phyloP scores from a whole-genome alignment of 257 asterid genomes.

The Gentiana straminea region DNA sequence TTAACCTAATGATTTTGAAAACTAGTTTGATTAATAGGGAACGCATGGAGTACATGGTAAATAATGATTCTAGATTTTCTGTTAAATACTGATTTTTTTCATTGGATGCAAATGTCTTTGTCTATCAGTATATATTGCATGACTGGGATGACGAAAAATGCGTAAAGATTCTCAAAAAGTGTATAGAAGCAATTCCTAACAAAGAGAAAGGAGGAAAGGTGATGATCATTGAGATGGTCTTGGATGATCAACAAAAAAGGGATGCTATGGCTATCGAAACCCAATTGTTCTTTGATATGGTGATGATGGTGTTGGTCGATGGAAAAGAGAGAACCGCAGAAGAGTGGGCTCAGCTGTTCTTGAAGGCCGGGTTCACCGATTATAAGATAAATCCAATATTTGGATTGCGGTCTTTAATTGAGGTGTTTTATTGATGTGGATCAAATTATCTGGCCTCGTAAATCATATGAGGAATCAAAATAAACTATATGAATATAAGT shows the following conservation, averaged over 20 bases:
- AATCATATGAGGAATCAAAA: too few relatives aligned
- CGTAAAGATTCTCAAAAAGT: constrained; percentile 22
- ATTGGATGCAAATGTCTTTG: too few relatives aligned
- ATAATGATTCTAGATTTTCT: too few relatives aligned
- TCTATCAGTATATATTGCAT: constrained; percentile 22
- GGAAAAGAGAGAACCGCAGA: constrained; percentile 29
- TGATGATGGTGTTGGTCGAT: constrained; percentile 13
- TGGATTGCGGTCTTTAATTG: constrained; percentile 31
- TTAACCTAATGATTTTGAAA: too few relatives aligned
- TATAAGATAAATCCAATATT: constrained; percentile 22
- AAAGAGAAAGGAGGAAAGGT: constrained; percentile 16
- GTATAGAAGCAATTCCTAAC: constrained; percentile 23
- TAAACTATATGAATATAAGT: too few relatives aligned
- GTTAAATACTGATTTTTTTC: too few relatives aligned
- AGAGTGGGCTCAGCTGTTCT: constrained; percentile 30
- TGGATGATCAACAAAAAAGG: constrained; percentile 8
- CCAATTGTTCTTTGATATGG: constrained; percentile 15
- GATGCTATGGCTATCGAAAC: constrained; percentile 5
- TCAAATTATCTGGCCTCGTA: background rate
- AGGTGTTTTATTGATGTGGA: constrained; percentile 12
- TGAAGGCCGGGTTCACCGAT: constrained; percentile 21
- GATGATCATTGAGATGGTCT: constrained; percentile 23
- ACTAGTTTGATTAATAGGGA: too few relatives aligned
- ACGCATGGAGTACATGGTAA: too few relatives aligned
- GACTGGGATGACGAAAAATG: constrained; percentile 22